Percentiles rank a stretch among this genome's conserved stretches.
Evolutionary conservation across 2,329 filamentous ascomycete species (phyloP).

Genomic region (Chaetomium globosum): DNA sequence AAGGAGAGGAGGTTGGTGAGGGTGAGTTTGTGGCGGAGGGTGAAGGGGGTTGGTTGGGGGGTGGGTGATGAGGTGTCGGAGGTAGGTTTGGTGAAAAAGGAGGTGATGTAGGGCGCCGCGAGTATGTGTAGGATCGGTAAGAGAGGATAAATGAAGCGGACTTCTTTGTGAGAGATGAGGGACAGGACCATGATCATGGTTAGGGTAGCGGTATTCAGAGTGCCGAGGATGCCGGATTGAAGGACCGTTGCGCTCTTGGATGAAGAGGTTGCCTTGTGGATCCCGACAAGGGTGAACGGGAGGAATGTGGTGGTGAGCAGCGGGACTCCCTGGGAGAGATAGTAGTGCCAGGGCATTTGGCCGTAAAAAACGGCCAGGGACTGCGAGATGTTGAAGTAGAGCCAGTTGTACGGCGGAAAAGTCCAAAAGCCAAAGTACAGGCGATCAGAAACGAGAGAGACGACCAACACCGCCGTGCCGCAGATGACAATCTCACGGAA

Average conservation of each 20-base stretch:
- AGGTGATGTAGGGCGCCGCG: constrained; percentile 66
- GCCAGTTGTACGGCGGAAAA: constrained; percentile 82
- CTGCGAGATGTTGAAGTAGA: constrained; percentile 88
- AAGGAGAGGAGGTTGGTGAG: constrained; percentile 61
- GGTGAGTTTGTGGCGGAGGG: constrained; percentile 56
- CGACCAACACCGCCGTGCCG: constrained; percentile 60
- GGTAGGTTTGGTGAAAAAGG: constrained; percentile 60
- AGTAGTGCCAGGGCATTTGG: constrained; percentile 88
- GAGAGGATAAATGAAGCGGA: constrained; percentile 93
- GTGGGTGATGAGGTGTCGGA: constrained; percentile 28
- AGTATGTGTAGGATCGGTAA: constrained; percentile 84
- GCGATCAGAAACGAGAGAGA: constrained; percentile 71
- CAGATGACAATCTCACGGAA: constrained; percentile 67
- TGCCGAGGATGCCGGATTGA: constrained; percentile 51
- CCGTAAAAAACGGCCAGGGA: constrained; percentile 92
- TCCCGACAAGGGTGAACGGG: constrained; percentile 70
- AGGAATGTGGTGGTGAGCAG: constrained; percentile 81
- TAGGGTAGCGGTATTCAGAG: constrained; percentile 61
- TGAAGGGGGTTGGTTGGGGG: constrained; percentile 28
- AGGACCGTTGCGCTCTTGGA: constrained; percentile 42
- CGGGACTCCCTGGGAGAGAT: constrained; percentile 84
- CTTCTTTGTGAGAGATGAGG: constrained; percentile 89
- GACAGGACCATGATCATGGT: constrained; percentile 68
- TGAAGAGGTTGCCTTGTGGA: constrained; percentile 56
- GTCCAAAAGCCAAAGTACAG: constrained; percentile 84